Conservation (phyloP, 1,139 yeast genomes). For the Eremothecium coryli region DNA sequence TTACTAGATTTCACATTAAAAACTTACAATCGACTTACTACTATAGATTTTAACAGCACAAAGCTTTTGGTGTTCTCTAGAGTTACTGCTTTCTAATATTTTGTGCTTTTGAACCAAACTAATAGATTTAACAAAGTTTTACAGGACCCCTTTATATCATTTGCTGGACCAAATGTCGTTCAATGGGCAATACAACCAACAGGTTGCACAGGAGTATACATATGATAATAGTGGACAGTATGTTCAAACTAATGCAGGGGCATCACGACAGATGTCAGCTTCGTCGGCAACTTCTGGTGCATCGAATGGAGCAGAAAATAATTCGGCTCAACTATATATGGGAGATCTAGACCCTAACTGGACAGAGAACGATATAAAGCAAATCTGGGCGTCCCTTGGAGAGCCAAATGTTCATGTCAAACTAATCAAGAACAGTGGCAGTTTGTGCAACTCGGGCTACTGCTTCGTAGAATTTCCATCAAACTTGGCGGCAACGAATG, state of each 20-base stretch:
- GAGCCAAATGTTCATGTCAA: constrained; percentile 38
- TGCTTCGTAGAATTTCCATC: constrained; percentile 63
- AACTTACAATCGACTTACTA: no score
- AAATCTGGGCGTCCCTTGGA: constrained; percentile 44
- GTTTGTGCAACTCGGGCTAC: constrained; percentile 49
- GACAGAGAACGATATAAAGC: constrained; percentile 50
- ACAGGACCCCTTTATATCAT: no score
- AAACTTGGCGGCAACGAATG: constrained; percentile 56
- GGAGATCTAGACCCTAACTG: constrained; percentile 72
- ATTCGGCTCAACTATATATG: constrained; percentile 36
- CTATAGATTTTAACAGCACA: no score
- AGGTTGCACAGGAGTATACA: constrained; percentile 3
- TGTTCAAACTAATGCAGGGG: background rate
- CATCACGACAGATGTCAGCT: constrained; percentile 1
- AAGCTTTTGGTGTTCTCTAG: no score
- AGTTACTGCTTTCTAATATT: no score
- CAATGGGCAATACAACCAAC: constrained; percentile 1
- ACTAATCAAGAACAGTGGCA: constrained; percentile 35
- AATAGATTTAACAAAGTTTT: no score
- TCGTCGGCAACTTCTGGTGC: constrained; percentile 1
- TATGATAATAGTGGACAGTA: background rate
- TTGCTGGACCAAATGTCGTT: constrained; percentile 14
- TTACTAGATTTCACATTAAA: no score
- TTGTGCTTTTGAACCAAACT: no score
- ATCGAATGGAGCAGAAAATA: constrained; percentile 3